A percentile compares a stretch with the other conserved stretches of the same genome.
Evolutionary conservation across 2,329 filamentous ascomycete species (phyloP).

Genomic region (Bipolaris victoriae): DNA sequence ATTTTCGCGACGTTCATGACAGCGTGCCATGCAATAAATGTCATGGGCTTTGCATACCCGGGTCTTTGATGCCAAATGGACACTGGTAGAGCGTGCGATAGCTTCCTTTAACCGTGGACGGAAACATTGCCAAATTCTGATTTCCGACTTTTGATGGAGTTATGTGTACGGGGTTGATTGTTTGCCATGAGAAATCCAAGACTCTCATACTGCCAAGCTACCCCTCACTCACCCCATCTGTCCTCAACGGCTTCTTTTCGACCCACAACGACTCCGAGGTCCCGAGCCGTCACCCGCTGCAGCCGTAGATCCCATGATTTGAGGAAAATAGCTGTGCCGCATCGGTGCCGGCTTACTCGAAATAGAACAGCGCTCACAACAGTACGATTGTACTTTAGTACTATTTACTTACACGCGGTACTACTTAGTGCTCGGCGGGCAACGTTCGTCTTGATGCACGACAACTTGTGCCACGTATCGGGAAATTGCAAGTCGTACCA

Average conservation of each 20-base stretch:
- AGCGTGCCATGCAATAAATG: no score
- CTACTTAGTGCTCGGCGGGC: not conserved
- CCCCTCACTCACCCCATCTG: constrained; percentile 8
- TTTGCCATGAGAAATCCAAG: not conserved
- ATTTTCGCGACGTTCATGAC: no score
- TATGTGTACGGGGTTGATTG: not conserved
- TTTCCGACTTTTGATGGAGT: no score
- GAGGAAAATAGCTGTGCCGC: constrained; percentile 7
- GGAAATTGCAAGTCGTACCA: not conserved
- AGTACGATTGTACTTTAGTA: not conserved
- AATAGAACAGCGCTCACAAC: not conserved
- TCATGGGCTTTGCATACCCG: no score
- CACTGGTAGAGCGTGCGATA: no score
- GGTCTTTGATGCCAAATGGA: no score
- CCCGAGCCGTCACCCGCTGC: not conserved
- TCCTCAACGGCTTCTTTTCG: not conserved
- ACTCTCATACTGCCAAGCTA: constrained; percentile 6
- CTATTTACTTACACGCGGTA: not conserved
- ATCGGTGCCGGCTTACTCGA: not conserved
- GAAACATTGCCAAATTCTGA: not conserved
- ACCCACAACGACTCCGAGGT: constrained; percentile 4
- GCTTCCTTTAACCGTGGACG: not conserved
- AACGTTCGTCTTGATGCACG: not conserved
- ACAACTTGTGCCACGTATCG: not conserved
- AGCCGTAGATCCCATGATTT: not conserved